Conservation (phyloP, 2,329 filamentous ascomycete species). For the Colletotrichum tanaceti region DNA sequence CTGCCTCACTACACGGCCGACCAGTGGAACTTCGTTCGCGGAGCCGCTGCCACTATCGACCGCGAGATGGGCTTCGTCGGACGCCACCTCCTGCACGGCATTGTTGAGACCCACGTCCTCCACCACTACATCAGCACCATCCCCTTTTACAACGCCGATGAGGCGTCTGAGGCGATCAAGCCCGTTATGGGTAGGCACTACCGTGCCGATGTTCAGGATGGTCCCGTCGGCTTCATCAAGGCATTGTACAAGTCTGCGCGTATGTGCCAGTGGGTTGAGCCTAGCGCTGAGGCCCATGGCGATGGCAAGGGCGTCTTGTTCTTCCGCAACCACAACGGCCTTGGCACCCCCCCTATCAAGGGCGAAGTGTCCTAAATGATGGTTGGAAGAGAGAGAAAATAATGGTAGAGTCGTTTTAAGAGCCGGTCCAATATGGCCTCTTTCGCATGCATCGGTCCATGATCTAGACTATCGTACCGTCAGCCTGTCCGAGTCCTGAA, state of each 20-base stretch:
- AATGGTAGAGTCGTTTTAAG: slow-evolving; percentile 18
- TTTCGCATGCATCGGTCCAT: slow-evolving; percentile 13
- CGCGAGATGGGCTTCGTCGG: slow-evolving; percentile 98
- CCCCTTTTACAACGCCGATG: slow-evolving; percentile 79
- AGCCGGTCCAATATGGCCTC: slow-evolving; percentile 24
- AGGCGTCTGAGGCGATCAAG: slow-evolving; percentile 70
- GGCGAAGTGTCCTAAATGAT: slow-evolving; percentile 20
- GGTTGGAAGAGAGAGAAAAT: neutral
- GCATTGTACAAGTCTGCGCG: slow-evolving; percentile 84
- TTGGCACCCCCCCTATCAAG: slow-evolving; percentile 66
- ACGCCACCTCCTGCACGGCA: slow-evolving; percentile 89
- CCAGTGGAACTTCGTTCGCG: slow-evolving; percentile 92
- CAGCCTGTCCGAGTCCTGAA: neutral
- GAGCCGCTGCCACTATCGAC: slow-evolving; percentile 94
- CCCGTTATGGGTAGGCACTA: slow-evolving; percentile 96
- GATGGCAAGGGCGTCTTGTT: slow-evolving; percentile 88
- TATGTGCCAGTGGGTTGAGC: slow-evolving; percentile 98
- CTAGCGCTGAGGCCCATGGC: slow-evolving; percentile 81
- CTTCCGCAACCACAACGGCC: slow-evolving; percentile 93
- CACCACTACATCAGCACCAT: slow-evolving; percentile 98
- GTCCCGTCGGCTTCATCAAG: slow-evolving; percentile 83
- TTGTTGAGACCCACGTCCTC: slow-evolving; percentile 96
- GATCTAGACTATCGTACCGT: neutral
- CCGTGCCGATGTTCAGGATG: slow-evolving; percentile 81
- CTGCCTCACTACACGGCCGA: slow-evolving; percentile 91